phyloP scores from a whole-genome alignment of 805 yeast species.

The Barnettozyma californica region DNA sequence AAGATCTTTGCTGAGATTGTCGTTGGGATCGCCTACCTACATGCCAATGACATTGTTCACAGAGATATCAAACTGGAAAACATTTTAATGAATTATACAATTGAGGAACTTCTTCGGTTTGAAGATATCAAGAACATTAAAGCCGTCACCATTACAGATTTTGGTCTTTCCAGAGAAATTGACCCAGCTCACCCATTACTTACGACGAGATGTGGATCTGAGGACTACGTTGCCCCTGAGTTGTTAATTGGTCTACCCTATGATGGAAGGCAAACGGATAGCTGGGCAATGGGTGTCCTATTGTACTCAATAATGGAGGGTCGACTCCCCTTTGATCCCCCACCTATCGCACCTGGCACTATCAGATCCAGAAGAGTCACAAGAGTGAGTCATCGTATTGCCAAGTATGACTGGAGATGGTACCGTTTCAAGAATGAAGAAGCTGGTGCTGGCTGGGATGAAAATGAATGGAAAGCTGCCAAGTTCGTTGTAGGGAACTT shows the following conservation, averaged over 20 bases:
- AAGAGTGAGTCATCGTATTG: conserved; percentile 81
- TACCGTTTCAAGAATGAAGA: conserved; percentile 36
- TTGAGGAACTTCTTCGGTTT: conserved; percentile 25
- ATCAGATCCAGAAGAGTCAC: conserved; percentile 38
- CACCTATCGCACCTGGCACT: conserved; percentile 42
- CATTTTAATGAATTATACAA: conserved; percentile 44
- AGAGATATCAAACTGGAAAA: conserved; percentile 91
- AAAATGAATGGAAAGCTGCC: conserved; percentile 39
- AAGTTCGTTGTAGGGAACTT: conserved; percentile 46
- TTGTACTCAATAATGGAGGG: conserved; percentile 80
- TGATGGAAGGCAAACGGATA: conserved; percentile 85
- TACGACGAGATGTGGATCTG: conserved; percentile 91
- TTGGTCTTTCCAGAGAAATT: conserved; percentile 78
- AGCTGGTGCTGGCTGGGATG: conserved; percentile 14
- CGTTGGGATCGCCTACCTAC: conserved; percentile 68
- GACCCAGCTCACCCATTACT: conserved; percentile 57
- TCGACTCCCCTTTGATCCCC: conserved; percentile 86
- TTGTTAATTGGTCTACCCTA: conserved; percentile 84
- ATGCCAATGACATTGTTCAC: conserved; percentile 52
- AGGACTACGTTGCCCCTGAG: conserved; percentile 95
- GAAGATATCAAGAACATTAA: conserved; percentile 23
- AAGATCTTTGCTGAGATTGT: conserved; percentile 68
- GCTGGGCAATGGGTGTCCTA: conserved; percentile 96
- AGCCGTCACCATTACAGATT: conserved; percentile 68
- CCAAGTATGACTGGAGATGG: conserved; percentile 93